Evolutionary conservation across 192 early-diverging fungal species (phyloP), one percentile per base, ranked within the genome.

Genomic region (Gigaspora rosea): DNA sequence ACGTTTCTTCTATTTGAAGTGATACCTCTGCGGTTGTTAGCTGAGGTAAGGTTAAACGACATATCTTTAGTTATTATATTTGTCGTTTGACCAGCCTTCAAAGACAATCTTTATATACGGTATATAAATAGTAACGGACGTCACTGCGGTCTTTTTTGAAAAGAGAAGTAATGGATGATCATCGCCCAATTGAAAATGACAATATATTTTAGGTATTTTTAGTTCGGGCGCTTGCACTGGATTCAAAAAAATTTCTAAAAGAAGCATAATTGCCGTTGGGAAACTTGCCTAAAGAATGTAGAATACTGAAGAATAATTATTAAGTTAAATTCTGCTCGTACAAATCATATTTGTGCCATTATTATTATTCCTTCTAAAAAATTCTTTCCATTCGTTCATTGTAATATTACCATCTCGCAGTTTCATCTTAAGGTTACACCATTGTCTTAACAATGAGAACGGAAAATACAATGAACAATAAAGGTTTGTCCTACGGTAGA

Each of bases 181-280:
- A 32, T 41, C 41, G 41, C 36, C 18, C 33, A 41, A 46, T 18
- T 41, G 33, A 18, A 36, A 41, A 66, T 16, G 18, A 8, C 15
- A 13, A n/a, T 46, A 35, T 10, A 35, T 20, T 66, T 11, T 66
- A 46, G 41, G 64, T 35, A 9, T 15, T 35, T 63, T 54, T 54
- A 54, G 52, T 54, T 6, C 4, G 52, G 52, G 15, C 52, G 12
- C 18, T n/a, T n/a, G n/a, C n/a, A n/a, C n/a, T n/a, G n/a, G n/a
- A n/a, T 54, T 54, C 2, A 18, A 63, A 7, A 35, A 63, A 35
- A 13, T 9, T 66, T 66, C 64, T 66, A 66, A 66, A 66, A n/a
- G 64, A 66, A 66, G 64, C 33, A 66, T 66, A 35, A 66, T 35
- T 66, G 59, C 59, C 36, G 64, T 48, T 18, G 64, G 33, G 41